Base-by-base conservation (phyloP, 805 yeast species). In the Cyberlindnera maclurae region DNA sequence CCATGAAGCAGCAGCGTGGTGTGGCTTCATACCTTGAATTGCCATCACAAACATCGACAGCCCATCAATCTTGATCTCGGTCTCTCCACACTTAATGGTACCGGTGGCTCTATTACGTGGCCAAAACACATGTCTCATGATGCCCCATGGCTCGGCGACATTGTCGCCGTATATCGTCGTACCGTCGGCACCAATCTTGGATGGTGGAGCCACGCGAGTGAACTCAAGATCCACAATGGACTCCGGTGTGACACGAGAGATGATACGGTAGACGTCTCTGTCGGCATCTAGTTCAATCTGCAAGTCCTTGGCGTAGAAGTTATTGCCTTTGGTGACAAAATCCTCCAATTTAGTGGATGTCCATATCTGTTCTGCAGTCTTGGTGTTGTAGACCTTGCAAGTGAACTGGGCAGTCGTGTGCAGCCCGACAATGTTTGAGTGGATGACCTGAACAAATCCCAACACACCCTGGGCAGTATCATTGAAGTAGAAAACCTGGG, bases 21-120 rank as follows among this genome's bases (percentile, higher is more conserved):
- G 97, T 8, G 98, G 98, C 63, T 93, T 93, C 97, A 93, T 89
- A 45, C 97, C 97, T 68, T 93, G 98, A 50, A 87, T 67, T 6
- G 98, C 98, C 90, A 85, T 81, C 38, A 90, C 96, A 57, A 79
- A 89, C 95, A 93, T 83, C 36, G 87, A 71, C 13, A 43, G 50
- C 20, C 58, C 59, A 22, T 54, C 48, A 33, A 65, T 49, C 22
- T 61, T 67, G 36, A 69, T 52, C 3, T 53, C 45, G 31, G 49
- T 40, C 24, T 46, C 45, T 24, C 44, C 41, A 15, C 59, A 71
- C 30, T 64, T 68, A 45, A 93, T 62, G 15, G 75, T 67, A 55
- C 98, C 98, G 15, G 54, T 57, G 33, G 77, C 82, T 15, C 63
- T 45, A 60, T 88, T 81, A 60, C 97, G 75, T 46, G 98, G 98